Evolutionary conservation across 139 green algal species (phyloP), one percentile per base, ranked within the genome.

Genomic region (Chlamydomonas sp.): DNA sequence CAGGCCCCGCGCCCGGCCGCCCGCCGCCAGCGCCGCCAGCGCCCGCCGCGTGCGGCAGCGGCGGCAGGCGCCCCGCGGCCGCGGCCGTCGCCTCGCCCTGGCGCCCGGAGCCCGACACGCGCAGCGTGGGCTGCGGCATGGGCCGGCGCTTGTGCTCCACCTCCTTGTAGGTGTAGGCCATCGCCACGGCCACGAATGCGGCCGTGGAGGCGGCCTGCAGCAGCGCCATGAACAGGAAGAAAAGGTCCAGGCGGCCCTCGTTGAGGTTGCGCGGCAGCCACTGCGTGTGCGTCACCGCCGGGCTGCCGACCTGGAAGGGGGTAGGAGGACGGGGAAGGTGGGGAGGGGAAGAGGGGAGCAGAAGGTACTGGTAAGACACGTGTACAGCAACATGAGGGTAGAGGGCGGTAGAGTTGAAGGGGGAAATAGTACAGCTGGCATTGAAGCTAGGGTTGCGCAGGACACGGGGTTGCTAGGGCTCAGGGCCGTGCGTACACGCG

Each of bases 131-230:
- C 31, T 57, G 78, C 10, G 90, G 77, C 60, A 90, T 64, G 58
- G 80, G 72, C 17, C 72, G 71, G 60, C 82, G 78, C 74, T 90
- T 88, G 73, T 98, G 96, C 91, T 94, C 89, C 15, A 98, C 92
- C 63, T 82, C 68, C 88, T 98, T 98, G 94, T 98, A 98, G 80
- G 96, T 90, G 84, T 97, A 90, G 67, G 20, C 74, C 58, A 89
- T 68, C 1, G 96, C 95, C 73, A 98, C 94, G 88, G 89, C 90
- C 49, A 97, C 69, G 80, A 96, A 98, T 58, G 91, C 80, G 31
- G 89, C 71, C 31, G 93, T 78, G 90, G 97, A 97, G 79, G 91
- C 20, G 18, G 82, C 5, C 94, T 96, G 95, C 66, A 97, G 88
- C 57, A 64, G 87, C 0, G 87, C 94, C 63, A 97, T 90, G 64